These are phyloP conservation scores for Myxozyma kluyveri DNA, from an alignment of 805 yeast genomes.

Conservation along the genomic window DNA sequence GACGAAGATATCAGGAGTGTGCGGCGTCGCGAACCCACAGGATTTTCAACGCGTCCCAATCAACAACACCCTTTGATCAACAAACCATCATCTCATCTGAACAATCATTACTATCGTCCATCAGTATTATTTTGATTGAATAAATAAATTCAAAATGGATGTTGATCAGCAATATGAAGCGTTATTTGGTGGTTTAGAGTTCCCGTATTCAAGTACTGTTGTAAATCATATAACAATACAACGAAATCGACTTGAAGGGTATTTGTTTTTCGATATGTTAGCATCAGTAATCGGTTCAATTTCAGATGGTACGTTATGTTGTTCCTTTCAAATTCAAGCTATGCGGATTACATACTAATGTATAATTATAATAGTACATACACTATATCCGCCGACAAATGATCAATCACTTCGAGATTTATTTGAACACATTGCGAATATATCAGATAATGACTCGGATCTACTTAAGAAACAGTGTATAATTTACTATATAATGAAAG, in stretches of 20 bases:
- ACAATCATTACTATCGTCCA: too few species aligned
- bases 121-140: too few species aligned
- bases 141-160: too few species aligned
- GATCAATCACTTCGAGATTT: slow-evolving; percentile 11
- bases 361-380: slow-evolving; percentile 4
- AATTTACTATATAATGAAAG: slow-evolving; percentile 19
- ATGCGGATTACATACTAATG: background rate
- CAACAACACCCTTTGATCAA: too few species aligned
- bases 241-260: slow-evolving; percentile 22
- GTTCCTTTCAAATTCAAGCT: background rate
- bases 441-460: slow-evolving; percentile 5
- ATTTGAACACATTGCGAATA: slow-evolving; percentile 6
- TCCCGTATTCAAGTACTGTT: slow-evolving; percentile 9
- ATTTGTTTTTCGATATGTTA: slow-evolving; percentile 20
- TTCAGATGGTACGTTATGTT: slow-evolving; percentile 11
- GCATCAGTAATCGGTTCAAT: slow-evolving; percentile 12
- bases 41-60: too few species aligned
- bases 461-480: slow-evolving; percentile 21
- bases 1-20: background rate
- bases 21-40: too few species aligned
- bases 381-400: slow-evolving; percentile 19
- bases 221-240: slow-evolving; percentile 6
- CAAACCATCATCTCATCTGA: too few species aligned
- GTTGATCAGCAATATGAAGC: slow-evolving; percentile 4
- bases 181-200: slow-evolving; percentile 7